Evolutionary conservation across 2,329 filamentous ascomycete genomes (phyloP).

Genomic region (Rutstroemia sydowiana): DNA sequence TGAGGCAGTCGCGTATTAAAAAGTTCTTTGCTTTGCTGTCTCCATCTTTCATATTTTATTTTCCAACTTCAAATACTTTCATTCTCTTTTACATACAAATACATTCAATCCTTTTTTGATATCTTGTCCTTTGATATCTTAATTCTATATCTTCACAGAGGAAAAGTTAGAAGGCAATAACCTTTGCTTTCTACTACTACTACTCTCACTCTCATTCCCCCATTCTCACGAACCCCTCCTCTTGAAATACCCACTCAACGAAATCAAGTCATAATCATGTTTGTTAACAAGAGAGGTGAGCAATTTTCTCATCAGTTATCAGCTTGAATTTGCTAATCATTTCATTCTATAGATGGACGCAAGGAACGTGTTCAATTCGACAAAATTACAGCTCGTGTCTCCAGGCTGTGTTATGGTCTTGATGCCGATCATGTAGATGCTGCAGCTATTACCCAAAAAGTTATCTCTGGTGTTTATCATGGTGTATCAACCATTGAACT

Average conservation of each 20-base stretch:
- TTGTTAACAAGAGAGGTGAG: conserved; percentile 32
- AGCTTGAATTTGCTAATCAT: neutral
- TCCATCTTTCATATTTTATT: too few relatives aligned
- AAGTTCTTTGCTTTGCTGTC: too few relatives aligned
- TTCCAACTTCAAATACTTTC: too few relatives aligned
- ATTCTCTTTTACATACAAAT: neutral
- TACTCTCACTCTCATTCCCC: neutral
- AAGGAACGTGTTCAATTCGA: conserved; percentile 99
- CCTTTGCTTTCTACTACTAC: conserved; percentile 1
- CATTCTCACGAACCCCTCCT: conserved; percentile 11
- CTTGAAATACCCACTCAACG: conserved; percentile 8
- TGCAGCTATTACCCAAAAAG: conserved; percentile 96
- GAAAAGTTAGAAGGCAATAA: neutral
- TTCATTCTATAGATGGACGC: conserved; percentile 67
- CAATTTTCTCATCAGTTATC: conserved; percentile 6
- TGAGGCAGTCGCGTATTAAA: too few relatives aligned
- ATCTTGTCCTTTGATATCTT: neutral
- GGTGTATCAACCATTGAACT: conserved; percentile 95
- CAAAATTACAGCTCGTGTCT: conserved; percentile 99
- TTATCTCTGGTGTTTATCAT: conserved; percentile 98
- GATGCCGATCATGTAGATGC: conserved; percentile 95
- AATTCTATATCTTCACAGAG: neutral
- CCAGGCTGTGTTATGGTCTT: conserved; percentile 92
- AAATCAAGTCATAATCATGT: conserved; percentile 25
- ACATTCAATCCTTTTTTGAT: neutral